Conservation (phyloP, 352 stramenopile genomes). For the Phytopythium kandeliae region DNA sequence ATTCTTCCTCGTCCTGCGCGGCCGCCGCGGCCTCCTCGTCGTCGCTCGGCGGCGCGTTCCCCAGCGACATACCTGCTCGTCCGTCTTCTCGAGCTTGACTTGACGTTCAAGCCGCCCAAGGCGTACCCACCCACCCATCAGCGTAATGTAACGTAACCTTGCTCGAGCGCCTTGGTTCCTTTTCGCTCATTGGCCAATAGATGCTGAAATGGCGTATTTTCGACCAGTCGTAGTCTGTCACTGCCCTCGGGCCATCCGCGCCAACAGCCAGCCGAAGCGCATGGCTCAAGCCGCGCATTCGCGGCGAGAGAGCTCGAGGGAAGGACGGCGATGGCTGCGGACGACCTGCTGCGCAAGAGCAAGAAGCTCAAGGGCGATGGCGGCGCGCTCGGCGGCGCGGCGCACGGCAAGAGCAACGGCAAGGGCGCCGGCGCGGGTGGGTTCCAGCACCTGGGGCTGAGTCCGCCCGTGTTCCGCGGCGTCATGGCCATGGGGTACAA, state of each 20-base stretch:
- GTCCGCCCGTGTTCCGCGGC: constrained; percentile 65
- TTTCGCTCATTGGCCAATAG: no score
- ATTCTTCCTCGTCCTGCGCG: constrained; percentile 43
- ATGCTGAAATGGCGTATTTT: no score
- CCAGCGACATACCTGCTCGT: constrained; percentile 32
- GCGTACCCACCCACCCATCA: background rate
- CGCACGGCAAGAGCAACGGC: constrained; percentile 74
- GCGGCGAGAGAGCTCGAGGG: no score
- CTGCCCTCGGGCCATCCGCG: no score
- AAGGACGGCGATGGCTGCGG: constrained; percentile 34
- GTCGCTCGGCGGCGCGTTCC: constrained; percentile 12
- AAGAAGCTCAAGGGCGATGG: constrained; percentile 25
- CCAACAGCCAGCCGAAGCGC: no score
- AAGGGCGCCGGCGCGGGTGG: constrained; percentile 70
- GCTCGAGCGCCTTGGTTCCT: no score
- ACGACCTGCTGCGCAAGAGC: constrained; percentile 69
- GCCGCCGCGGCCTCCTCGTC: constrained; percentile 10
- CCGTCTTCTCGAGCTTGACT: background rate
- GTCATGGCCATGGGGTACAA: constrained; percentile 95
- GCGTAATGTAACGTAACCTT: background rate
- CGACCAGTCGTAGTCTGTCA: no score
- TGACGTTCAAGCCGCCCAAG: background rate
- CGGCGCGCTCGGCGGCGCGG: constrained; percentile 23
- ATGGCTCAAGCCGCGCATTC: no score
- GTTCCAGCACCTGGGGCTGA: constrained; percentile 86